Base-by-base conservation (phyloP, 2,329 filamentous ascomycete genomes). In the Monascus ruber region DNA sequence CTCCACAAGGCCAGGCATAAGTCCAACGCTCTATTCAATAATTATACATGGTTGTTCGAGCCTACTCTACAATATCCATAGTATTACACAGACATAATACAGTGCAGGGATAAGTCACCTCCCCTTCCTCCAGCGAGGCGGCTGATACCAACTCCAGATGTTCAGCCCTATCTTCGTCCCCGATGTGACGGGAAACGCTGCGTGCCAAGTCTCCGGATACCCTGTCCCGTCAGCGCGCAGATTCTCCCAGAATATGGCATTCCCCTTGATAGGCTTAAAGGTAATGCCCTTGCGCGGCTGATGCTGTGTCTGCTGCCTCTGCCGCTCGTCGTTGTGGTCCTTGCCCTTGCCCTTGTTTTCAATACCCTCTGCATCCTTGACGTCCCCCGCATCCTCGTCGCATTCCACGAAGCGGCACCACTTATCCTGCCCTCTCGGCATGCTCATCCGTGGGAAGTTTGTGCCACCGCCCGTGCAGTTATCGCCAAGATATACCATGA, bases 241-340 rank as follows among this genome's bases (percentile, higher is more conserved):
- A 54, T 80, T 80, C 59, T 73, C 70, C 76, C 76, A 80, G 42
- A 73, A 80, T 1, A 80, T 68, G 1, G 76, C 76, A 59, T 75
- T 76, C 0, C 74, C 72, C 41, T 65, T 66, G 32, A 71, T 66
- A 0, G 75, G 70, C 51, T 72, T 74, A 50, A 80, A 79, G 1
- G 71, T 76, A 1, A 78, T 63, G 0, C 75, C 76, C 26, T 62
- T 51, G 6, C 40, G 45, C 36, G 46, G 17, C 17, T 17, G 17
- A 17, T 17, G 17, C 17, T 2, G 17, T 17, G 17, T 17, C 17
- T 17, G 17, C 17, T 3, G 17, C 17, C 17, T 17, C 17, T 17
- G 17, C 17, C 17, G 17, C 17, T 45, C 7, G 6, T 33, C 24
- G 31, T 11, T n/a, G 6, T 33, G 31, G 31, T 31, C 7, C n/a